Evolutionary conservation across 768 basidiomycete genomes (phyloP), one percentile per base, ranked within the genome.

Genomic region (Glaciozyma antarctica): DNA sequence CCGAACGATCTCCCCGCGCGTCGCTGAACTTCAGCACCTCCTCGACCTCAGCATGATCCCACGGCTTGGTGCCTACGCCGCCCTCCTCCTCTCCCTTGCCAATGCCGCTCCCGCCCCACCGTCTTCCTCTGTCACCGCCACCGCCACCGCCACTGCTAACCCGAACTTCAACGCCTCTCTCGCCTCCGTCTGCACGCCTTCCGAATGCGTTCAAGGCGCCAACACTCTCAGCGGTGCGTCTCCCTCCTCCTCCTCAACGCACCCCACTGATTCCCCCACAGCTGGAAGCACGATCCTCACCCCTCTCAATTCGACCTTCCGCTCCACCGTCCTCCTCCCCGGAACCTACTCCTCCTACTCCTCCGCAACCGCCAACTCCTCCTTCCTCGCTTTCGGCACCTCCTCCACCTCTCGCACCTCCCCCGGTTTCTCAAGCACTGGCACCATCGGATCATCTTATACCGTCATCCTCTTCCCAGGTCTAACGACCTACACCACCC

Each of bases 401-500:
- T 55, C 60, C 30, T 56, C 53, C 22, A 55, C 47, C 17, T 17
- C 10, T 0, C 22, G 57, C 8, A 17, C 28, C 17, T 21, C 38
- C 16, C 12, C 38, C 15, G 28, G 75, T 80, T 55, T 79, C 86
- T 9, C 79, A 88, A 21, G 88, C 86, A n/a, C 78, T 38, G 63
- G 71, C 32, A 61, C 65, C 16, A 48, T 73, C 66, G 44, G 56
- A n/a, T 26, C 90, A 34, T 82, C 84, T 60, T 79, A 89, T 9
- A 80, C 79, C 38, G 81, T 90, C 38, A 28, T 60, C 22, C 26
- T 64, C 19, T 77, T 83, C 49, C 82, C 87, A 4, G 88, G 88
- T 16, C 75, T 90, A 43, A 82, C 82, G 0, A 78, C 82, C n/a
- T 91, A 86, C 72, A 77, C 86, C 0, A 75, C 81, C 34, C 72